Conservation (phyloP, 441 rosid genomes). For the Adansonia madagascariensis region DNA sequence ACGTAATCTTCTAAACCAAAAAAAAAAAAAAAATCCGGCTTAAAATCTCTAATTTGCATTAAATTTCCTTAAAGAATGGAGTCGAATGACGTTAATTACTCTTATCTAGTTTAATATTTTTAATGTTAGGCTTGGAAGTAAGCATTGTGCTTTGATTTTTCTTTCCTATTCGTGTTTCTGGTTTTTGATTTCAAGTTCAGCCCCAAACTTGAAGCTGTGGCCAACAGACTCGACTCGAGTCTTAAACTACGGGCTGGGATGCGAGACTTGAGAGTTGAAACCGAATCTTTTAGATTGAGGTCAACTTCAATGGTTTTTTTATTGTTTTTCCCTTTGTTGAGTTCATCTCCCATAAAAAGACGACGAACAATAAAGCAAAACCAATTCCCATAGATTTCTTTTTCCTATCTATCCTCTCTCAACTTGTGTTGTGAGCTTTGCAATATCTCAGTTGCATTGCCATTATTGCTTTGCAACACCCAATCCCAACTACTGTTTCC, state of each 20-base stretch:
- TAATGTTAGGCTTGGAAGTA: too few species aligned
- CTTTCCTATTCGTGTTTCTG: background rate
- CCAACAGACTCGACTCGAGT: too few species aligned
- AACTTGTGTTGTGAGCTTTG: background rate
- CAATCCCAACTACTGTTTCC: too few species aligned
- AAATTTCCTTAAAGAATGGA: background rate
- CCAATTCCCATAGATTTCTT: background rate
- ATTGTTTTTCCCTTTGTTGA: background rate
- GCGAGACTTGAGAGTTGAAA: background rate
- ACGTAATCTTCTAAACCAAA: background rate
- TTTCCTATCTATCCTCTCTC: too few species aligned
- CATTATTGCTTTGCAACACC: background rate
- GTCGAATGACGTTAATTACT: background rate
- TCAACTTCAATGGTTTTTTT: background rate
- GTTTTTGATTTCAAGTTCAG: background rate
- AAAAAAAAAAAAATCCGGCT: too few species aligned
- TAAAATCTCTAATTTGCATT: background rate
- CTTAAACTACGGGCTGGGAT: too few species aligned
- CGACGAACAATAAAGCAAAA: background rate
- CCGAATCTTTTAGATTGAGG: background rate
- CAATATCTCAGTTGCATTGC: background rate
- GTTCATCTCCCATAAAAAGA: background rate
- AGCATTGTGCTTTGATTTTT: background rate
- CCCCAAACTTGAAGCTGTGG: background rate
- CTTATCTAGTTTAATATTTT: background rate